Base-by-base conservation (phyloP, 192 early-diverging fungal genomes). In the Piromyces sp. region DNA sequence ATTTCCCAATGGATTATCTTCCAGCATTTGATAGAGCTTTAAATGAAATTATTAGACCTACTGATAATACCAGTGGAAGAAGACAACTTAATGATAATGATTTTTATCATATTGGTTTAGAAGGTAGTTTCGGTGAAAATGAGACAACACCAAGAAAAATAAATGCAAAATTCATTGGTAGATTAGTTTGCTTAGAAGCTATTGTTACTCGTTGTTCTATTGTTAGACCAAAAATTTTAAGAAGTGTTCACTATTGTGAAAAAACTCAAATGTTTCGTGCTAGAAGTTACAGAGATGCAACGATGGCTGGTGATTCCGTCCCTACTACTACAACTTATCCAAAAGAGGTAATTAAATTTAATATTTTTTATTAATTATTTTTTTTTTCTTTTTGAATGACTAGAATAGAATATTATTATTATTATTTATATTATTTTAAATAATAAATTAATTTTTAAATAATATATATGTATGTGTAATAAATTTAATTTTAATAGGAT, bases 191-290 rank as follows among this genome's bases (percentile, higher is more conserved):
- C 80, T 84, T 99, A 30, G 97, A 99, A 87, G 98, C 96, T 79
- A 99, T 99, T 83, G 97, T 99, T 30, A 98, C 97, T 17, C 92
- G 94, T 82, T 99, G 97, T 92, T 97, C 96, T 30, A 89, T 98
- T 79, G 98, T 99, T 6, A 87, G 98, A 30, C 97, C 97, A 80
- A 99, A 99, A 84, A 93, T 99, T 2, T 88, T 94, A 30, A 90
- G 91, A 79, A 94, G 92, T 31, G 93, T 99, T 68, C 98, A 99
- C 85, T 98, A 96, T 83, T 93, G 93, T 82, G 96, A 95, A 82
- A 93, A 92, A 68, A 95, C 94, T 11, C 87, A 92, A 51, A 85
- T 90, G 38, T 97, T 96, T 86, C 92, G 92, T 83, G 85, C 91
- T n/a, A 92, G 94, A 37, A 93, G 92, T 58, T 99, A 99, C 85